Conservation (phyloP, 2,329 filamentous ascomycete species). For the Colletotrichum sp. region DNA sequence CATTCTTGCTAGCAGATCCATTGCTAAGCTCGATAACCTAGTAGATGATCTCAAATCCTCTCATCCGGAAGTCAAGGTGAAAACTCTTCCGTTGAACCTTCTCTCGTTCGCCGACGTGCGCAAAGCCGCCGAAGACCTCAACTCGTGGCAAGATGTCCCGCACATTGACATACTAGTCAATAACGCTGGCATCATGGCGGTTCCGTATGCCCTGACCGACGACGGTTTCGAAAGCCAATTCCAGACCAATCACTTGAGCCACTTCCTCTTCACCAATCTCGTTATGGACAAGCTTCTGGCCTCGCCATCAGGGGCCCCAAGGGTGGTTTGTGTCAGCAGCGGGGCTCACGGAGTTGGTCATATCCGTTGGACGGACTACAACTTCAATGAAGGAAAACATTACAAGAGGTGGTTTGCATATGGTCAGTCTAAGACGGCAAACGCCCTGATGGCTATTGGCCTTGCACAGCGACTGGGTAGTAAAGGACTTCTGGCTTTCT, state of each 20-base stretch:
- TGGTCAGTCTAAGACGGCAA: constrained; percentile 28
- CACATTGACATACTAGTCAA: constrained; percentile 31
- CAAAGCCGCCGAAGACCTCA: constrained; percentile 37
- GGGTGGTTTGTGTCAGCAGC: constrained; percentile 51
- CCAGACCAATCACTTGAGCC: constrained; percentile 22
- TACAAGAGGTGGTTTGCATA: constrained; percentile 27
- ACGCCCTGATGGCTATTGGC: constrained; percentile 30
- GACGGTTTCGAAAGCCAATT: constrained; percentile 44
- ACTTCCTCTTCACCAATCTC: constrained; percentile 5
- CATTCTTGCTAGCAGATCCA: background rate
- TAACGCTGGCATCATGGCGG: constrained; percentile 36
- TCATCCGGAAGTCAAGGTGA: constrained; percentile 29
- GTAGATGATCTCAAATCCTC: background rate
- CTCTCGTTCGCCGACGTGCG: constrained; percentile 43
- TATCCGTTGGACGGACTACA: constrained; percentile 46
- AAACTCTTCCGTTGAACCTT: constrained; percentile 41
- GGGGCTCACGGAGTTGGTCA: constrained; percentile 43
- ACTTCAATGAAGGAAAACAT: constrained; percentile 35
- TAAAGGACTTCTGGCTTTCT: background rate
- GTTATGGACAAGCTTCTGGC: constrained; percentile 14
- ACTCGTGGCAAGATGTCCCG: constrained; percentile 32
- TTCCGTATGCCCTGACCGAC: constrained; percentile 26
- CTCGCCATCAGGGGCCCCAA: constrained; percentile 25
- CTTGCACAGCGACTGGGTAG: constrained; percentile 31
- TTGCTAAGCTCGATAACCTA: fast-evolving